A percentile compares a stretch with the other conserved stretches of the same genome.
These are phyloP conservation scores for Ambrosia hybrid DNA, from an alignment of 140 eudicot genomes.

Conservation along the genomic window DNA sequence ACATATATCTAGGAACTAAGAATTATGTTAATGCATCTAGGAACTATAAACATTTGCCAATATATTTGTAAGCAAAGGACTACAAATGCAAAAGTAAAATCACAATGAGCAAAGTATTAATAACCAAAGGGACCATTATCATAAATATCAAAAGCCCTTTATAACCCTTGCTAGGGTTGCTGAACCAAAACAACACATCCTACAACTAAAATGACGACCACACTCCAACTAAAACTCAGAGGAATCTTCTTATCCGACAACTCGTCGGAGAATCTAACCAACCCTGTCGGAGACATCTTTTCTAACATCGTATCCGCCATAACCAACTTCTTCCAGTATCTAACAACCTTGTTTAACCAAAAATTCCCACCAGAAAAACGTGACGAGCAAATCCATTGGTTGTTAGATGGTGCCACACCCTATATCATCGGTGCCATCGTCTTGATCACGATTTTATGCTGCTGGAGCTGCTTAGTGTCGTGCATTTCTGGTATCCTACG, in stretches of 20 bases:
- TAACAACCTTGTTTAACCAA: not conserved
- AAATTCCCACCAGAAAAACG: not conserved
- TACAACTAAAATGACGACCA: conserved; percentile 13
- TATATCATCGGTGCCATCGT: conserved; percentile 15
- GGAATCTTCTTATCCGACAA: conserved; percentile 19
- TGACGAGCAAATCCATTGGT: not conserved
- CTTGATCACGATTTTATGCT: conserved; percentile 23
- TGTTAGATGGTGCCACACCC: not conserved
- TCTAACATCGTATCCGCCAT: conserved; percentile 9
- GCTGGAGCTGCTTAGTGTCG: conserved; percentile 25
- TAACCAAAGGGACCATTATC: too few species aligned
- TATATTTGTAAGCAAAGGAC: too few species aligned
- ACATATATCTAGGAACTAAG: too few species aligned
- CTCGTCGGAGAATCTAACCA: conserved; percentile 8
- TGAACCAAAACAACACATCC: not conserved
- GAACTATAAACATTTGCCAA: too few species aligned
- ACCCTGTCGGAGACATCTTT: conserved; percentile 23
- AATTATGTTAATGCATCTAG: too few species aligned
- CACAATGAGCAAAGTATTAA: too few species aligned
- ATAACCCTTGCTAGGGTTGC: too few species aligned
- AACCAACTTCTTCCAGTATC: conserved; percentile 14
- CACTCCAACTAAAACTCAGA: conserved; percentile 6
- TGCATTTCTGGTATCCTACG: conserved; percentile 14
- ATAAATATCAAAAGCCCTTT: too few species aligned
- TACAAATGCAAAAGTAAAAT: too few species aligned